Evolutionary conservation across 2,329 filamentous ascomycete species (phyloP), one percentile per base, ranked within the genome.

Genomic region (Colletotrichum scovillei): DNA sequence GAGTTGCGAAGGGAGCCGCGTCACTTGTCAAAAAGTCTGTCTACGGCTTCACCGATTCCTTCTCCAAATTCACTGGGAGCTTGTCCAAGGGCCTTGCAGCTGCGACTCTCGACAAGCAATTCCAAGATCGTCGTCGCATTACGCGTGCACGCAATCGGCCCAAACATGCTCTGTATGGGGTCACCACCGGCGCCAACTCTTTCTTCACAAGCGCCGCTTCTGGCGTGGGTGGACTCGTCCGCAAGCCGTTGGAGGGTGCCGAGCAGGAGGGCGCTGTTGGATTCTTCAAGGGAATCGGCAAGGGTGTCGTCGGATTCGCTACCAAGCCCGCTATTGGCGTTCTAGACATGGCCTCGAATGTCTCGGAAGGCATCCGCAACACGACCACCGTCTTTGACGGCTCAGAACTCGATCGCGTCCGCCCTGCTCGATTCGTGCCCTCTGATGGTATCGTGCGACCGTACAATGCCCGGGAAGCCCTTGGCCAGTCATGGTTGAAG

Each of bases 1-100:
- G 97, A 22, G 97, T 99, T 75, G 97, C 97, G 46, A 98, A 98
- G 83, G 97, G 97, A 52, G 97, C 97, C 12, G 96, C 95, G 0
- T 98, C 95, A 76, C 98, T 99, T 80, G 94, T 98, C 77, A 99
- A 99, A 88, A 99, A 99, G 84, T 97, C 95, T 0, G 96, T 99
- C 12, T 99, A 98, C 82, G 97, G 97, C 58, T 94, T 99, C 81
- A 97, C 94, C 1, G 97, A 99, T 86, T 98, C 95, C 79, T 95
- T 99, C 85, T 97, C 95, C 77, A 99, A 99, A 81, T 94, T 98
- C 81, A 99, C 97, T 1, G 97, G 97, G 66, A 97, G 95, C 82
- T 93, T 99, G 83, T 97, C 95, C 77, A 99, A 99, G 85, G 97
- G 97, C 73, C 90, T 99, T 60, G 95, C 97, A 2, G 97, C 95